These are phyloP conservation scores for Russula compacta DNA, from an alignment of 768 basidiomycete species.

Conservation along the genomic window DNA sequence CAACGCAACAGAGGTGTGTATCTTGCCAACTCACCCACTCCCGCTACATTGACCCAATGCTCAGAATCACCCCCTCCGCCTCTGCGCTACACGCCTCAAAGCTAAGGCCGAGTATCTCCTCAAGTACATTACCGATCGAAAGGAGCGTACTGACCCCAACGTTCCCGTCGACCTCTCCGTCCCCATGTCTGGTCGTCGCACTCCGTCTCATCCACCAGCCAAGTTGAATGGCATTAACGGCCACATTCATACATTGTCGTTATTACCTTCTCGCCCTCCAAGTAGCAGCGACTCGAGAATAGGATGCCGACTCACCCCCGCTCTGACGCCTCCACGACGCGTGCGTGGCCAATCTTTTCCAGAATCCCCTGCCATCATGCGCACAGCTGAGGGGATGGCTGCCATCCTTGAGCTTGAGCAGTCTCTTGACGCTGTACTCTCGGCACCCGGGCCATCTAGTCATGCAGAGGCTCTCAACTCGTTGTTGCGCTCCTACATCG, in stretches of 20 bases:
- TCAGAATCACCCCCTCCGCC: constrained; percentile 83
- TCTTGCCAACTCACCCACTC: neutral
- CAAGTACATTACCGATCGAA: constrained; percentile 81
- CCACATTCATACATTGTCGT: constrained; percentile 33
- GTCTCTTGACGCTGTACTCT: constrained; percentile 32
- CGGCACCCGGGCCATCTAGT: constrained; percentile 7
- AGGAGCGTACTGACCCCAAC: constrained; percentile 64
- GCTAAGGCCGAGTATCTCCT: constrained; percentile 80
- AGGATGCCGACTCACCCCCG: constrained; percentile 12
- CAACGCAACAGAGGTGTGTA: constrained; percentile 79
- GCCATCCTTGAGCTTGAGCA: constrained; percentile 52
- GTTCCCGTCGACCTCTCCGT: constrained; percentile 41
- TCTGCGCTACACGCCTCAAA: constrained; percentile 71
- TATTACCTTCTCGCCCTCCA: constrained; percentile 29
- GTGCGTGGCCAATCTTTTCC: constrained; percentile 43
- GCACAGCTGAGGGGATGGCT: constrained; percentile 69
- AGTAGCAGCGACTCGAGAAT: constrained; percentile 19
- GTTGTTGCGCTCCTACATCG: constrained; percentile 11
- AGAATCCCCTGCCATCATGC: constrained; percentile 59
- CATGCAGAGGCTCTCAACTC: neutral
- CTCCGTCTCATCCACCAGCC: constrained; percentile 29
- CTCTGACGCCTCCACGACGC: constrained; percentile 22
- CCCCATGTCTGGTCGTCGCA: constrained; percentile 16
- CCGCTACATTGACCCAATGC: neutral
- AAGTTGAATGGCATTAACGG: constrained; percentile 36